phyloP scores from a whole-genome alignment of 179 eudicot genomes.

The Spinacia oleracea region DNA sequence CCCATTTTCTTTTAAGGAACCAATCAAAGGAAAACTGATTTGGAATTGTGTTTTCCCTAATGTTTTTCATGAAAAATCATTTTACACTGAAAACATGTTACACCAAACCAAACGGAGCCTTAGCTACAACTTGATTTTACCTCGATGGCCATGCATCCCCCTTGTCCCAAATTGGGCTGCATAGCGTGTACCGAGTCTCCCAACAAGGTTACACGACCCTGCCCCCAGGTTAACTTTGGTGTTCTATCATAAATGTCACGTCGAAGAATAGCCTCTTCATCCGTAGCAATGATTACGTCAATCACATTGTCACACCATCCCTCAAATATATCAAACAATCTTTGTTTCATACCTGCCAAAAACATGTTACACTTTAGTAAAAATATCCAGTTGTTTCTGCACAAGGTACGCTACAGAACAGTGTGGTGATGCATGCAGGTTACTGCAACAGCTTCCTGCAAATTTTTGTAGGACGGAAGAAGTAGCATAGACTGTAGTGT shows the following conservation, averaged over 20 bases:
- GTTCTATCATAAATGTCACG: constrained; percentile 88
- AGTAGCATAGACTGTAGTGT: background rate
- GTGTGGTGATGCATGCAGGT: background rate
- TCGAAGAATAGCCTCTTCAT: constrained; percentile 89
- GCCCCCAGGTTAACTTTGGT: constrained; percentile 83
- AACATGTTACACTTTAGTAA: constrained; percentile 1
- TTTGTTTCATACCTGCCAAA: constrained; percentile 74
- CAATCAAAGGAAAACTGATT: too few relatives aligned
- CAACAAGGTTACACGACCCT: constrained; percentile 84
- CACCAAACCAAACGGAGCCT: too few relatives aligned
- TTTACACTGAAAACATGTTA: too few relatives aligned
- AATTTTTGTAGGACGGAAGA: too few relatives aligned
- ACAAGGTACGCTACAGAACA: background rate
- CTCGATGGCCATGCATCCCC: constrained; percentile 99
- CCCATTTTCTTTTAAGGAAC: too few relatives aligned
- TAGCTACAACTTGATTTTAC: constrained; percentile 33
- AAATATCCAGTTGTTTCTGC: background rate
- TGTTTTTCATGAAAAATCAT: too few relatives aligned
- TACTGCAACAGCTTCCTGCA: too few relatives aligned
- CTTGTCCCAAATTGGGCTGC: constrained; percentile 99
- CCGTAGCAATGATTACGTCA: constrained; percentile 68
- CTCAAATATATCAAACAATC: constrained; percentile 76
- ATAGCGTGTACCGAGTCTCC: constrained; percentile 99
- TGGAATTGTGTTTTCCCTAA: too few relatives aligned
- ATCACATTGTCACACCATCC: constrained; percentile 96